phyloP scores from a whole-genome alignment of 768 basidiomycete species.

The Boletus insuetus region DNA sequence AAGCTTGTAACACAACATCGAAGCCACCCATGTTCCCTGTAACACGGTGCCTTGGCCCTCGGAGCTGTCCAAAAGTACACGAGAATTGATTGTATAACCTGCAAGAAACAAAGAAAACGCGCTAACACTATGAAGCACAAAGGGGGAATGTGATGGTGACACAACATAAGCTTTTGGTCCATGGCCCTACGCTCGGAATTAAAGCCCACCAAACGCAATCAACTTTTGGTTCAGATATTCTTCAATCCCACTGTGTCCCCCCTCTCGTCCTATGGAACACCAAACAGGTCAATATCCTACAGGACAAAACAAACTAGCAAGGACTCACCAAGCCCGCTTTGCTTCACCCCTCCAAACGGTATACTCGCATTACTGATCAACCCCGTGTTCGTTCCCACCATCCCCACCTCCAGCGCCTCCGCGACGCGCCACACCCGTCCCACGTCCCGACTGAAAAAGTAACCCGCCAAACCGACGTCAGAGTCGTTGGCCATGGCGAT shows the following conservation, averaged over 20 bases:
- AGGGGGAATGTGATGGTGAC: not conserved
- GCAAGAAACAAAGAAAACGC: too few relatives aligned
- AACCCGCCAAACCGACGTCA: constrained; percentile 87
- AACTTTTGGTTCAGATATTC: constrained; percentile 85
- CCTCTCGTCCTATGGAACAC: constrained; percentile 62
- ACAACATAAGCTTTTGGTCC: not conserved
- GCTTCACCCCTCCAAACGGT: constrained; percentile 90
- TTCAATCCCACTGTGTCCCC: constrained; percentile 76
- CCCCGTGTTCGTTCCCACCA: constrained; percentile 84
- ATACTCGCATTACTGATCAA: constrained; percentile 73
- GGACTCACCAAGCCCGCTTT: constrained; percentile 67
- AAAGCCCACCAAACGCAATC: constrained; percentile 77
- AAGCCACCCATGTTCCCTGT: too few relatives aligned
- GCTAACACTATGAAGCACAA: not conserved
- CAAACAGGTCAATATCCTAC: not conserved
- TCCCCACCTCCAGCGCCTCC: constrained; percentile 91
- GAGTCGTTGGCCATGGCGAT: constrained; percentile 80
- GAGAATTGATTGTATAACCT: too few relatives aligned
- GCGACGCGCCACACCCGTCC: constrained; percentile 93
- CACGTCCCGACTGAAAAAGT: constrained; percentile 87
- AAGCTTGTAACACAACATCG: too few relatives aligned
- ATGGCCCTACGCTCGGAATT: constrained; percentile 1
- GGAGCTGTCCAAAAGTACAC: too few relatives aligned
- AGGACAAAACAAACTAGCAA: not conserved
- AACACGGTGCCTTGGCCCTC: too few relatives aligned